These are phyloP conservation scores for Leishmania mexicana DNA, from an alignment of 208 protist species.

Conservation along the genomic window DNA sequence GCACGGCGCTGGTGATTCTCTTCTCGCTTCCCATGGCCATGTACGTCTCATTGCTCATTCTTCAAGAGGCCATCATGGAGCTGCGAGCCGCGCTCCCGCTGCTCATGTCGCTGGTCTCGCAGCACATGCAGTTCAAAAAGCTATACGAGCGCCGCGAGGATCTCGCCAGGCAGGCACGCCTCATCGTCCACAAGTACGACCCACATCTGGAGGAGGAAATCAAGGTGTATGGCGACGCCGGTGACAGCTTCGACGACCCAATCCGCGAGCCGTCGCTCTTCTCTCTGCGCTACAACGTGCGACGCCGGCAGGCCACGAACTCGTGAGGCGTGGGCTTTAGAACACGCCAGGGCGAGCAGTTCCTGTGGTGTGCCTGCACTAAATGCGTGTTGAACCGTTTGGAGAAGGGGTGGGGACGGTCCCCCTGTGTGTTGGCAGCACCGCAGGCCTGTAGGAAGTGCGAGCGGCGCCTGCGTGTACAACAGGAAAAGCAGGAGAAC, in stretches of 20 bases:
- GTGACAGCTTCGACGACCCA: conserved; percentile 50
- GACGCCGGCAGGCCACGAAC: conserved; percentile 52
- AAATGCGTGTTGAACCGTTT: background rate
- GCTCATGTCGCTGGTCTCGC: conserved; percentile 85
- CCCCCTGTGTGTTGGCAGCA: background rate
- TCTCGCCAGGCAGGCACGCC: conserved; percentile 55
- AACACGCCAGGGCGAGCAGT: background rate
- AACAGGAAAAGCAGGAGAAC: background rate
- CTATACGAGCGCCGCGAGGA: conserved; percentile 80
- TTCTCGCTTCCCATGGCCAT: conserved; percentile 90
- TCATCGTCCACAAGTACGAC: conserved; percentile 73
- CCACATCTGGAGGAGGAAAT: conserved; percentile 80
- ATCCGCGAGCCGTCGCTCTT: conserved; percentile 84
- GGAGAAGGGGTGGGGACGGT: background rate
- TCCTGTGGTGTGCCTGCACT: background rate
- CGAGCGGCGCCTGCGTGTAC: background rate
- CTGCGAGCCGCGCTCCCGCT: conserved; percentile 82
- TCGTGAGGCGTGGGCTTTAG: conserved; percentile 8
- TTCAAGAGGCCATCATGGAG: conserved; percentile 87
- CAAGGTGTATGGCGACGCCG: conserved; percentile 47
- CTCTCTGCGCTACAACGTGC: conserved; percentile 79
- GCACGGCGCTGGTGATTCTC: conserved; percentile 66
- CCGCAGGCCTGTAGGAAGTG: background rate
- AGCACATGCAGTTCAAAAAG: conserved; percentile 89
- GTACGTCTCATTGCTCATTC: conserved; percentile 88